Evolutionary conservation across 371 early-diverging fungal species (phyloP).

Genomic region (Syncephalastrum contaminatum): DNA sequence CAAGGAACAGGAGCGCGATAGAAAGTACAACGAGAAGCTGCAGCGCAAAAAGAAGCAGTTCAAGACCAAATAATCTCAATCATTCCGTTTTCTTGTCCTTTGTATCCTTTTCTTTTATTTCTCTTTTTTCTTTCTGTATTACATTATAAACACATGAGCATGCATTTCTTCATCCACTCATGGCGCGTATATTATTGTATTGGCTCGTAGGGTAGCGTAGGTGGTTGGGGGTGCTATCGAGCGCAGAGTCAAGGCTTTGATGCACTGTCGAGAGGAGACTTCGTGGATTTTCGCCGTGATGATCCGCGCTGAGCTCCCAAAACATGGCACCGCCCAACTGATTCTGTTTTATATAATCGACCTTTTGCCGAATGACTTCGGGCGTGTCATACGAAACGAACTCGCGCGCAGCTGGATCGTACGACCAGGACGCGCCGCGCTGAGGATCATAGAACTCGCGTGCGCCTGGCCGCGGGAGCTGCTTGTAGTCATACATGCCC

Average conservation of each 20-base stretch:
- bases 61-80: constrained; percentile 15
- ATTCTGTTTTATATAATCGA: constrained; percentile 64
- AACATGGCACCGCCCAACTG: constrained; percentile 83
- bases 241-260: constrained; percentile 27
- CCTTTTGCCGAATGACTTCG: constrained; percentile 67
- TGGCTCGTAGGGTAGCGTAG: constrained; percentile 44
- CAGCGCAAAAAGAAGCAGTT: constrained; percentile 43
- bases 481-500: constrained; percentile 78
- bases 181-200: constrained; percentile 49
- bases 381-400: constrained; percentile 86
- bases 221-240: constrained; percentile 50
- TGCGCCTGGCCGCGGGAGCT: constrained; percentile 65
- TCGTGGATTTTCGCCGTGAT: constrained; percentile 36
- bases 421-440: constrained; percentile 73
- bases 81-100: constrained; percentile 4
- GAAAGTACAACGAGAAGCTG: constrained; percentile 59
- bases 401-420: constrained; percentile 63
- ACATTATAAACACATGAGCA: constrained; percentile 1
- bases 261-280: constrained; percentile 43
- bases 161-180: constrained; percentile 5
- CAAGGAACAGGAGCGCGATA: constrained; percentile 53
- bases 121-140: constrained; percentile 3
- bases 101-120: constrained; percentile 4
- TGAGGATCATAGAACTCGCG: constrained; percentile 65
- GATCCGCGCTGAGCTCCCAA: constrained; percentile 78